Evolutionary conservation across 352 stramenopile species (phyloP), one percentile per base, ranked within the genome.

Genomic region (Phytopythium aichiense): DNA sequence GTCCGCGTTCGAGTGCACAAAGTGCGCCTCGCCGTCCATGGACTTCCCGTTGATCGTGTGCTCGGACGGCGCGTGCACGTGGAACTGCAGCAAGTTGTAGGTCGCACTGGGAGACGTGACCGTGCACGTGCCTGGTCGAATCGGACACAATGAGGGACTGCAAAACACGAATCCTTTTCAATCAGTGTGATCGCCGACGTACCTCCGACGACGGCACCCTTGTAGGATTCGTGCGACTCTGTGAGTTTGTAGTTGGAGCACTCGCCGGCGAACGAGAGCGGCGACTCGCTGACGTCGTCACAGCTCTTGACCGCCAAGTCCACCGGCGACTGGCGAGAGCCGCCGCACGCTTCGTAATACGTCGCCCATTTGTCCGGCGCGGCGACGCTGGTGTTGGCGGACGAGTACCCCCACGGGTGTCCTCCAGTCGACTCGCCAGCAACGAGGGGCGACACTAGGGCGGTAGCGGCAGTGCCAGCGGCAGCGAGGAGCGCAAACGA

Each of bases 61-160:
- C 59, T 85, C 76, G 13, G 68, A 74, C 12, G 76, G 76, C 5
- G 66, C 53, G 56, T 85, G 76, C 54, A 74, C n/a, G 63, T 85
- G 76, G 55, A 80, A 72, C 56, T 77, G 73, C 4, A 69, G 56
- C 45, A 81, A 60, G 9, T 62, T 70, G 71, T 74, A 81, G 20
- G 57, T 12, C 25, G 25, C 25, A 30, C 25, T 30, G 1, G 25
- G 25, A 30, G 25, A 30, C 25, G 25, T 30, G 25, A 30, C 25
- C 25, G 25, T 30, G 25, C 25, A 30, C 1, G 25, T 30, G 25
- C 25, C 25, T 30, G 25, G 25, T 30, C 25, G 25, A 30, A 30
- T 30, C 25, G 25, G 25, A 30, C 25, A 30, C 25, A 4, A 30
- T 30, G 25, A 30, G 25, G 3, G 25, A 30, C 25, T 30, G 25